Base-by-base conservation (phyloP, 805 yeast genomes). In the Scheffersomyces lignosus region DNA sequence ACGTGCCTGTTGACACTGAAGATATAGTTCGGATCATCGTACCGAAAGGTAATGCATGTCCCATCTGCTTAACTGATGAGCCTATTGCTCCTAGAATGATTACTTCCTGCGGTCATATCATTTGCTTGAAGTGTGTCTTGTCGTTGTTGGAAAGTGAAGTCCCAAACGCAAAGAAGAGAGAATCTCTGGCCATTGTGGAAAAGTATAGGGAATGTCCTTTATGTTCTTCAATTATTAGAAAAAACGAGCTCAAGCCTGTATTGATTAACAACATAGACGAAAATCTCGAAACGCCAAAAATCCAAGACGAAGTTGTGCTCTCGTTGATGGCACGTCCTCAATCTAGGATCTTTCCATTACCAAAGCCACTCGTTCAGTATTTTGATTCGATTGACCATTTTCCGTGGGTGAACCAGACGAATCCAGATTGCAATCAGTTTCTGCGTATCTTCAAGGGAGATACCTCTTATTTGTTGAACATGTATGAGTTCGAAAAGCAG, bases 51-150 rank as follows among this genome's bases (percentile, higher is more conserved):
- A 83, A 83, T 47, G 80, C 81, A 26, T 93, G 99, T 56, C 98
- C 99, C 0, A 91, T 93, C 18, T 93, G 99, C 58, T 66, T 93
- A 10, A 74, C 82, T 22, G 95, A 87, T 34, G 81, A 80, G 10
- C 86, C 93, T 10, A 77, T 85, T 13, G 96, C 97, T 0, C 97
- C 99, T 2, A 70, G 98, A 37, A 95, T 93, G 98, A 81, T 88
- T 18, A 65, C 71, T 4, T 75, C 81, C 9, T 93, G 99, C 65
- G 99, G 99, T 4, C 99, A 93, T 56, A 74, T 89, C 12, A 78
- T 93, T 52, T 93, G 99, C 55, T 71, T 78, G 37, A 78, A 89
- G 10, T 93, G 99, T 58, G 60, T 91, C 20, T 58, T 89, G 37
- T 77, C 89, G 30, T 77, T 86, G 50, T 64, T 87, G 29, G 84